Base-by-base conservation (phyloP, 179 eudicot species). In the Drosera spatulata region DNA sequence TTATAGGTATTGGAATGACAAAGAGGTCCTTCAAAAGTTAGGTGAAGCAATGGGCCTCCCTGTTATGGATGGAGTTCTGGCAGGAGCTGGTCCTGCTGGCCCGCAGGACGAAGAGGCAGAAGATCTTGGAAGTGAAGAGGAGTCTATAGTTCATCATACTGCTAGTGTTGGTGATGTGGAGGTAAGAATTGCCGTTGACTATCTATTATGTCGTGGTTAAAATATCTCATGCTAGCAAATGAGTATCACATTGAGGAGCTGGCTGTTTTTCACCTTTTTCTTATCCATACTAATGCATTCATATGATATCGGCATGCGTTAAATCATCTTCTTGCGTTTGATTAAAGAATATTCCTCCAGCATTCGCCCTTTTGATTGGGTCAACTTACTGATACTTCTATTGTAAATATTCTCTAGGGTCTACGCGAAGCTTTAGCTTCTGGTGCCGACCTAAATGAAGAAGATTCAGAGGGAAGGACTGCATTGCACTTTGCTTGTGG, bases 401-500 rank as follows among this genome's bases (percentile, higher is more conserved):
- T 38, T 41, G 4, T n/a, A 9, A 4, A 42, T 61, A 15, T 58
- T 47, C 4, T 56, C 54, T 56, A 85, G 97, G 96, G 95, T 55
- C 71, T 94, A 79, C 85, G 79, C 71, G 76, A 58, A 38, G 96
- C 96, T 67, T 65, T 94, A 54, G 85, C 87, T 41, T 78, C 82
- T 67, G 97, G 99, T 45, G 96, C 87, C 69, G 95, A 90, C 62
- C 80, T 83, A 71, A 83, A 90, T 66, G 99, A 87, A 79, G 97
- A 83, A 71, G 96, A 94, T 70, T 87, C 97, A 46, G 97, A 90
- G 75, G 99, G 99, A 74, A 83, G 97, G 80, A 87, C 97, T 39
- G 96, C 99, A 11, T 72, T 90, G 79, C 99, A 94, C 78, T 90
- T 90, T 82, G 96, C 96, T 54, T 90, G 97, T 82, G 99, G 99